Conservation (phyloP, 1,284 basidiomycete genomes). For the Sphaerobolus stellatus region DNA sequence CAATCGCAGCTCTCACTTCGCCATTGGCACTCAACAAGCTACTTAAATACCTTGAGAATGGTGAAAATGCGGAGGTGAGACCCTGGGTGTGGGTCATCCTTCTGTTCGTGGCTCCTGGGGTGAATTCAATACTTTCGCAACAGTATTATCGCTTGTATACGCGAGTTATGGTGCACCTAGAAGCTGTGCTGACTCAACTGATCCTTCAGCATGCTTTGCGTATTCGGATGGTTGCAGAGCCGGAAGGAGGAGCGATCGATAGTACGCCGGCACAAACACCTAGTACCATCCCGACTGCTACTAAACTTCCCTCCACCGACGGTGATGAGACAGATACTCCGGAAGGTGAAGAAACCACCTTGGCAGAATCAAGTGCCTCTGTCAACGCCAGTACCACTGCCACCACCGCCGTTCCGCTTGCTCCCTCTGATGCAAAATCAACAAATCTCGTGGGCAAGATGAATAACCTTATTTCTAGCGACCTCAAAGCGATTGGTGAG, state of each 20-base stretch:
- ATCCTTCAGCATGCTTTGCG: constrained; percentile 58
- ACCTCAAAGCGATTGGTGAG: constrained; percentile 34
- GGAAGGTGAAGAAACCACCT: constrained; percentile 2
- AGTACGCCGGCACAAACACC: not conserved
- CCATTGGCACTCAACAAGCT: constrained; percentile 36
- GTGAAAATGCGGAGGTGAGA: constrained; percentile 25
- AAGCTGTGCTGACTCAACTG: constrained; percentile 56
- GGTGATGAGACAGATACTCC: constrained; percentile 1
- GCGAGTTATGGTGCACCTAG: constrained; percentile 36
- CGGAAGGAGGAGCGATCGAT: not conserved
- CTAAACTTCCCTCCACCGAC: too few species aligned
- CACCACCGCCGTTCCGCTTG: not conserved
- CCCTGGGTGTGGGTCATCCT: constrained; percentile 39
- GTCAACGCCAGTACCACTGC: not conserved
- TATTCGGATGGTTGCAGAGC: constrained; percentile 45
- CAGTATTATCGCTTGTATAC: constrained; percentile 17
- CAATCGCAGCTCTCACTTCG: constrained; percentile 23
- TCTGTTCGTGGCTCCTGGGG: constrained; percentile 37
- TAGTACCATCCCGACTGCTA: not conserved
- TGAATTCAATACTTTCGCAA: constrained; percentile 15
- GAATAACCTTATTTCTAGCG: constrained; percentile 43
- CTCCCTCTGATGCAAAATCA: constrained; percentile 23
- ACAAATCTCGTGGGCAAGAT: constrained; percentile 47
- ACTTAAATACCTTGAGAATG: constrained; percentile 36
- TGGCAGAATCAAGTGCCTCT: not conserved